Percentiles rank a stretch among this genome's conserved stretches.
Evolutionary conservation across 441 rosid species (phyloP).

Genomic region (Manihot esculenta): DNA sequence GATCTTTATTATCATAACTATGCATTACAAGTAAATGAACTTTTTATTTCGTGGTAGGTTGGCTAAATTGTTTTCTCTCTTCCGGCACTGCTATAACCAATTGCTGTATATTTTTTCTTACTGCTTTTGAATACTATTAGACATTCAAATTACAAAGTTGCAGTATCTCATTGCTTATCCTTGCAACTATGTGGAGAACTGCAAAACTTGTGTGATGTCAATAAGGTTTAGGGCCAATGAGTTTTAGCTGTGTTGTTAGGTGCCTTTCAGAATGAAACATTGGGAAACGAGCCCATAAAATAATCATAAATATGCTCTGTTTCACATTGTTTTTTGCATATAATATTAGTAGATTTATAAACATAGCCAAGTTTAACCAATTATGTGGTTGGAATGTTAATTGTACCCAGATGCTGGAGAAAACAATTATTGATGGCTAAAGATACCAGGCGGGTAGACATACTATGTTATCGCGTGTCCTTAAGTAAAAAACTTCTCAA

Average conservation of each 20-base stretch:
- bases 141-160: background rate
- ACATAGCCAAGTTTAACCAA: slow-evolving; percentile 6
- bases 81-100: background rate
- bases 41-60: background rate
- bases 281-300: background rate
- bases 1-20: background rate
- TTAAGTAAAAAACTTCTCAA: slow-evolving; percentile 76
- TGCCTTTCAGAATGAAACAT: background rate
- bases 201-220: background rate
- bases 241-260: background rate
- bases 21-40: background rate
- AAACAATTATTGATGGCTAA: slow-evolving; percentile 78
- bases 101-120: background rate
- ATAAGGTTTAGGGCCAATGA: background rate
- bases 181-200: background rate
- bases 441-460: slow-evolving; percentile 83
- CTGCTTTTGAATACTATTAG: too few species aligned
- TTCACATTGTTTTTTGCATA: background rate
- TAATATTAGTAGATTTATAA: background rate
- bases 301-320: background rate
- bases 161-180: background rate
- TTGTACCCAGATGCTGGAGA: slow-evolving; percentile 77
- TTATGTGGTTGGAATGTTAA: slow-evolving; percentile 11
- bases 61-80: background rate
- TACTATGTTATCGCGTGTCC: slow-evolving; percentile 84